Percentiles rank a stretch among this genome's conserved stretches.
phyloP scores from a whole-genome alignment of 176 grass and related monocot genomes.

The Triticum timopheevii region DNA sequence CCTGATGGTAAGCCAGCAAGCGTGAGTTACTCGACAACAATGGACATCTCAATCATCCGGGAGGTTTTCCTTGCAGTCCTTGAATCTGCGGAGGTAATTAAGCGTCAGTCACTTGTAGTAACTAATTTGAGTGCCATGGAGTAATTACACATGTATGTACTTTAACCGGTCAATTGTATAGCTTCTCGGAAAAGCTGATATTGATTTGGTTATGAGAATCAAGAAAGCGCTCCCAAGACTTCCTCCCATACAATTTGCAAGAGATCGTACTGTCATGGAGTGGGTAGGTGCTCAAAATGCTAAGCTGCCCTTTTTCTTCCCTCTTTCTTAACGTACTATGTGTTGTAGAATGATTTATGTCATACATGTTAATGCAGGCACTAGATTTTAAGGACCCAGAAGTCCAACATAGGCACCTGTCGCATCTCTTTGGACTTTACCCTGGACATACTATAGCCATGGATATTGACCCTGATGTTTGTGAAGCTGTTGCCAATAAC shows the following conservation, averaged over 20 bases:
- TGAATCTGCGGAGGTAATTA: constrained; percentile 53
- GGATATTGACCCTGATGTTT: constrained; percentile 56
- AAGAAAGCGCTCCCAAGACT: constrained; percentile 51
- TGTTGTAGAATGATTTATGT: neutral
- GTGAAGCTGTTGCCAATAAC: constrained; percentile 72
- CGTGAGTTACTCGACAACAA: constrained; percentile 91
- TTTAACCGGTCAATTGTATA: neutral
- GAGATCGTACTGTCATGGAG: constrained; percentile 75
- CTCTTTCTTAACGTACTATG: too few relatives aligned
- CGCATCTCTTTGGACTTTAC: constrained; percentile 88
- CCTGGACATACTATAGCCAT: constrained; percentile 83
- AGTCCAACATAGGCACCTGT: constrained; percentile 76
- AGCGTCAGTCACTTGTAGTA: neutral
- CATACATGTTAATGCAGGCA: constrained; percentile 39
- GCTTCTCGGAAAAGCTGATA: constrained; percentile 46
- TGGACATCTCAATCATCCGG: constrained; percentile 77
- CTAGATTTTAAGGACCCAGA: constrained; percentile 81
- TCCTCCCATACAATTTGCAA: constrained; percentile 53
- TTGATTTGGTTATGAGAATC: constrained; percentile 51
- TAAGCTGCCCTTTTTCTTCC: neutral
- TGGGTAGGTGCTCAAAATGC: constrained; percentile 53
- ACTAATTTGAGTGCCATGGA: neutral
- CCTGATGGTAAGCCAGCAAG: constrained; percentile 60
- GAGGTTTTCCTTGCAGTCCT: constrained; percentile 63
- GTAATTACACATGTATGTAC: neutral